These are phyloP conservation scores for Jackrogersella minutella DNA, from an alignment of 495 filamentous ascomycete genomes.

Conservation along the genomic window DNA sequence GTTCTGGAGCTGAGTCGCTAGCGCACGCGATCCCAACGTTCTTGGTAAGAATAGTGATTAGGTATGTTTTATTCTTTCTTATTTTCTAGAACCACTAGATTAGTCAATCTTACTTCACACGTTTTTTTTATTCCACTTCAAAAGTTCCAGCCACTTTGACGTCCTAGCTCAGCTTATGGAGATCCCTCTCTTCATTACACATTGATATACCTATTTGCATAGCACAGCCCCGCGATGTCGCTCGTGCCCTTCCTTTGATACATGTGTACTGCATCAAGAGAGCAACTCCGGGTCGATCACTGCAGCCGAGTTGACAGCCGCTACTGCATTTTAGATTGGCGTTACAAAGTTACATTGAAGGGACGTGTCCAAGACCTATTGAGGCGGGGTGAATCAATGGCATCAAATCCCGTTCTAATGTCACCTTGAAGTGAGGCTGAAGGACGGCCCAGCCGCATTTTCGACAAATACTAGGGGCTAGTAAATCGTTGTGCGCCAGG, in stretches of 20 bases:
- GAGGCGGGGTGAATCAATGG: constrained; percentile 6
- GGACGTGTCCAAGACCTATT: neutral
- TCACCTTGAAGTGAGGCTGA: constrained; percentile 6
- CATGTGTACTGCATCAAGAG: neutral
- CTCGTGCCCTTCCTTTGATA: neutral
- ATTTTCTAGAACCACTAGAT: constrained; percentile 1
- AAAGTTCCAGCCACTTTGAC: constrained; percentile 13
- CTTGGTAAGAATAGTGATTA: neutral
- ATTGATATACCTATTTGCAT: no score
- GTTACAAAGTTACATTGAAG: neutral
- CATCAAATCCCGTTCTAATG: neutral
- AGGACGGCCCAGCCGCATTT: neutral
- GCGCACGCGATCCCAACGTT: neutral
- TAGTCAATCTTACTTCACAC: neutral
- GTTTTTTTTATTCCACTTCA: neutral
- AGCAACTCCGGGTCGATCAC: constrained; percentile 7
- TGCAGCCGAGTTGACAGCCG: neutral
- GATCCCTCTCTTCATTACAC: constrained; percentile 13
- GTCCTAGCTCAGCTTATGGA: constrained; percentile 23
- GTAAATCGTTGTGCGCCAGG: neutral
- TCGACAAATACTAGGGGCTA: neutral
- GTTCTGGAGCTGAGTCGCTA: neutral
- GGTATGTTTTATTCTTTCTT: neutral
- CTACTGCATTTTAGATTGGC: constrained; percentile 9
- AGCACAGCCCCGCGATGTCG: constrained; percentile 3